These are phyloP conservation scores for Hansenula lynferdii DNA, from an alignment of 1,139 yeast species.

Conservation along the genomic window DNA sequence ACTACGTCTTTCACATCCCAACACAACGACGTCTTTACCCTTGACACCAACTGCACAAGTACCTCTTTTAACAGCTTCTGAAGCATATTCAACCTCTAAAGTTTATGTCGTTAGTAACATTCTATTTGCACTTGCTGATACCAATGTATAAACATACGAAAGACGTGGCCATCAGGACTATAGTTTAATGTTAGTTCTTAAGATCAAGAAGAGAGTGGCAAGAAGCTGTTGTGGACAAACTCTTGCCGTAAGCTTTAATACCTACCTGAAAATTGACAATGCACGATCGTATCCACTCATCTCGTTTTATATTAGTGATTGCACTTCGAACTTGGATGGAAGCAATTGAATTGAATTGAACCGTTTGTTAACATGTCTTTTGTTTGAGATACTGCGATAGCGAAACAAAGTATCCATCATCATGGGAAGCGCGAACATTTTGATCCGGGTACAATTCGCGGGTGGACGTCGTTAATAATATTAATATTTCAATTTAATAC, in stretches of 20 bases:
- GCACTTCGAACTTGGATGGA: too few species aligned
- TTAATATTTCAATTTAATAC: too few species aligned
- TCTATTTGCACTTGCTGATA: too few species aligned
- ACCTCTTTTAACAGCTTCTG: conserved; percentile 97
- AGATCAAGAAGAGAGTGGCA: conserved; percentile 12
- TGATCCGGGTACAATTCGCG: too few species aligned
- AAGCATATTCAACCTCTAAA: conserved; percentile 91
- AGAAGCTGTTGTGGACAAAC: too few species aligned
- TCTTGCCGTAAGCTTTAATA: conserved; percentile 15
- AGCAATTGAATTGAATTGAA: too few species aligned
- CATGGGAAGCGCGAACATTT: too few species aligned
- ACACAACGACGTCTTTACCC: conserved; percentile 82
- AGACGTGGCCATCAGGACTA: conserved; percentile 99
- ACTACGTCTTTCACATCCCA: conserved; percentile 96
- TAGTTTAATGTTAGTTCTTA: conserved; percentile 10
- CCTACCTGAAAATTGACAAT: conserved; percentile 91
- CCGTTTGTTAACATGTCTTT: too few species aligned
- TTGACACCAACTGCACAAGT: conserved; percentile 97
- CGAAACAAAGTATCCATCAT: too few species aligned
- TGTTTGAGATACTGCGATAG: too few species aligned
- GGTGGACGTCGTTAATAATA: too few species aligned
- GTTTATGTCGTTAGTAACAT: conserved; percentile 26
- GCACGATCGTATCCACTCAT: conserved; percentile 99
- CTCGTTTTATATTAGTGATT: neutral
- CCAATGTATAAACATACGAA: conserved; percentile 71